Conservation (phyloP, 1,139 yeast genomes). For the Yamadazyma diospyri region DNA sequence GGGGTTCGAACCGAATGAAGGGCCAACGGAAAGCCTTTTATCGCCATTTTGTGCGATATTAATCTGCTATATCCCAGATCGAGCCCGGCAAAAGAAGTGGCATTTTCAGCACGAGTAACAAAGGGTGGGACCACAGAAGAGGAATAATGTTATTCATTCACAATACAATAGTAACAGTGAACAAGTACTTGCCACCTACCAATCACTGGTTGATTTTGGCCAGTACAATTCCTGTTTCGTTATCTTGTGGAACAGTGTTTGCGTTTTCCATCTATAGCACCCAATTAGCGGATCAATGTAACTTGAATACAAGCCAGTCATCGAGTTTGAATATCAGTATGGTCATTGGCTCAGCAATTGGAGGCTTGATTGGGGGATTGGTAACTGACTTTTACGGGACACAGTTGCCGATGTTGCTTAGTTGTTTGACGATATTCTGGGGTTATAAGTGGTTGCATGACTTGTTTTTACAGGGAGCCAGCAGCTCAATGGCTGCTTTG, state of each 20-base stretch:
- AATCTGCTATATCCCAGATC: too few species aligned
- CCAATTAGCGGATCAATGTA: constrained; percentile 29
- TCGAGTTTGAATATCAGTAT: constrained; percentile 30
- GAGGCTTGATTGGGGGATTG: constrained; percentile 30
- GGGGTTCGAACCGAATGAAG: too few species aligned
- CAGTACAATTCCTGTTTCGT: constrained; percentile 29
- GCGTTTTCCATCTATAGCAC: constrained; percentile 34
- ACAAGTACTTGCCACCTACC: constrained; percentile 23
- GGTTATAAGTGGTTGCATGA: constrained; percentile 29
- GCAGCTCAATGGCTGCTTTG: constrained; percentile 16
- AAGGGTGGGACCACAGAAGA: too few species aligned
- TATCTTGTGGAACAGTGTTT: constrained; percentile 32
- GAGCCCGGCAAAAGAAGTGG: too few species aligned
- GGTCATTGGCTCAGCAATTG: constrained; percentile 31
- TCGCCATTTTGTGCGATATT: too few species aligned
- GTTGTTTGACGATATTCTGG: constrained; percentile 20
- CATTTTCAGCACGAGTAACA: too few species aligned
- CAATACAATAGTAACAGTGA: constrained; percentile 13
- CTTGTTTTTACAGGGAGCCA: constrained; percentile 18
- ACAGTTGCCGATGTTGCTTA: constrained; percentile 29
- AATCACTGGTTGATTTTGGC: constrained; percentile 26
- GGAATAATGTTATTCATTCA: constrained; percentile 12
- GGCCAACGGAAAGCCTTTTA: too few species aligned
- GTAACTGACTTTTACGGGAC: constrained; percentile 33
- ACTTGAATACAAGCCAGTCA: constrained; percentile 25